Conservation (phyloP, 2,329 filamentous ascomycete species). For the Passalora sequoiae region DNA sequence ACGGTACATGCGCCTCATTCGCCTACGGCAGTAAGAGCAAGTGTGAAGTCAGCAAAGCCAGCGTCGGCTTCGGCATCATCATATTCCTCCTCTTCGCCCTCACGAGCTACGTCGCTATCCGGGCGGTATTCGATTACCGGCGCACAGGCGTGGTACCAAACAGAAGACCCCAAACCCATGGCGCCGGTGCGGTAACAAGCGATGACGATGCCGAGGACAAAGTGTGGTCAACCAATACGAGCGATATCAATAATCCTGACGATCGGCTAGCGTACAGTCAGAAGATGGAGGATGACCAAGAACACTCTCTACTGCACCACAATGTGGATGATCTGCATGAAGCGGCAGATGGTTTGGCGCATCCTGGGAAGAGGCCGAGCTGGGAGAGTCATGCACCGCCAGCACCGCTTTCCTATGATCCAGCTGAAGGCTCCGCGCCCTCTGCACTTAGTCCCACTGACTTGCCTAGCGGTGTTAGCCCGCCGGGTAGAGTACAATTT, state of each 20-base stretch:
- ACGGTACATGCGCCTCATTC: slow-evolving; percentile 51
- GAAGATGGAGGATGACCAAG: slow-evolving; percentile 9
- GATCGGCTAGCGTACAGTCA: slow-evolving; percentile 14
- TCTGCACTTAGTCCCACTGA: slow-evolving; percentile 20
- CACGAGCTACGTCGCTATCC: slow-evolving; percentile 51
- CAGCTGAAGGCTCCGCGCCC: slow-evolving; percentile 16
- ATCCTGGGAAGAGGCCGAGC: slow-evolving; percentile 19
- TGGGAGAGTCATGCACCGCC: slow-evolving; percentile 10
- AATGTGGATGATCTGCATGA: slow-evolving; percentile 12
- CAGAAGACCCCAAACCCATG: slow-evolving; percentile 39
- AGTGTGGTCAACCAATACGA: slow-evolving; percentile 42
- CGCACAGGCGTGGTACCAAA: slow-evolving; percentile 50
- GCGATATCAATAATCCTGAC: slow-evolving; percentile 29
- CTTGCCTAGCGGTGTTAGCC: slow-evolving; percentile 8
- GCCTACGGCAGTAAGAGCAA: slow-evolving; percentile 51
- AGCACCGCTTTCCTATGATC: slow-evolving; percentile 16
- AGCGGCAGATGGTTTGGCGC: slow-evolving; percentile 12
- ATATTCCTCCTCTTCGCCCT: slow-evolving; percentile 53
- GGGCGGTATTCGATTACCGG: slow-evolving; percentile 53
- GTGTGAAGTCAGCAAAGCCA: slow-evolving; percentile 53
- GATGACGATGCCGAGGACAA: slow-evolving; percentile 42
- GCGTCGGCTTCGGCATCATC: slow-evolving; percentile 52
- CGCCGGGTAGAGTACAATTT: slow-evolving; percentile 18
- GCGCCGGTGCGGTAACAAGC: slow-evolving; percentile 22
- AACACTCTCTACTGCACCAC: slow-evolving; percentile 16